phyloP scores from a whole-genome alignment of 495 filamentous ascomycete genomes.

The Neurospora sp. region DNA sequence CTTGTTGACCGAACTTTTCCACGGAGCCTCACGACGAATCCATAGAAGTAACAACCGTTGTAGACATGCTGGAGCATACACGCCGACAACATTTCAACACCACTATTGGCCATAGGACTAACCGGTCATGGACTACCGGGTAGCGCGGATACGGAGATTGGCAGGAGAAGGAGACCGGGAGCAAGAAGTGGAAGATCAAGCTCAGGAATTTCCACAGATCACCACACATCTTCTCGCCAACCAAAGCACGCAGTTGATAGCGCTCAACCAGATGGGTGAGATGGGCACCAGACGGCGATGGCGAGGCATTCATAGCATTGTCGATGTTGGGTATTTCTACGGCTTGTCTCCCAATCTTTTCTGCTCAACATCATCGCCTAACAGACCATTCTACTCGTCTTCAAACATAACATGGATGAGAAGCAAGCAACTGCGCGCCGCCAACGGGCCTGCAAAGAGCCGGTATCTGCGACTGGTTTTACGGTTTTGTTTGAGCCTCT shows the following conservation, averaged over 20 bases:
- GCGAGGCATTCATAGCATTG: too few relatives aligned
- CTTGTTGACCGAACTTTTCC: background rate
- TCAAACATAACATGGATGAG: background rate
- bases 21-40: background rate
- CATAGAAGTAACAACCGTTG: background rate
- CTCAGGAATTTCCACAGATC: too few relatives aligned
- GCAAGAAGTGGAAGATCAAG: too few relatives aligned
- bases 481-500: background rate
- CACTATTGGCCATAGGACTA: background rate
- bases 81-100: background rate
- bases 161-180: background rate
- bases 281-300: too few relatives aligned
- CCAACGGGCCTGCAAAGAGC: background rate
- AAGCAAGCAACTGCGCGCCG: background rate
- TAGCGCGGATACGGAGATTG: background rate
- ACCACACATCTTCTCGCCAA: too few relatives aligned
- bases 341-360: background rate
- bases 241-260: too few relatives aligned
- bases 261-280: too few relatives aligned
- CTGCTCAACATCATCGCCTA: background rate
- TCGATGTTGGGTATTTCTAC: too few relatives aligned
- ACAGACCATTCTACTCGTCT: background rate
- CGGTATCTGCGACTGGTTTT: background rate
- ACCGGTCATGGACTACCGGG: background rate
- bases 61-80: background rate